phyloP scores from a whole-genome alignment of 148 eudicot species.

The Vaccinium vitisidaea region DNA sequence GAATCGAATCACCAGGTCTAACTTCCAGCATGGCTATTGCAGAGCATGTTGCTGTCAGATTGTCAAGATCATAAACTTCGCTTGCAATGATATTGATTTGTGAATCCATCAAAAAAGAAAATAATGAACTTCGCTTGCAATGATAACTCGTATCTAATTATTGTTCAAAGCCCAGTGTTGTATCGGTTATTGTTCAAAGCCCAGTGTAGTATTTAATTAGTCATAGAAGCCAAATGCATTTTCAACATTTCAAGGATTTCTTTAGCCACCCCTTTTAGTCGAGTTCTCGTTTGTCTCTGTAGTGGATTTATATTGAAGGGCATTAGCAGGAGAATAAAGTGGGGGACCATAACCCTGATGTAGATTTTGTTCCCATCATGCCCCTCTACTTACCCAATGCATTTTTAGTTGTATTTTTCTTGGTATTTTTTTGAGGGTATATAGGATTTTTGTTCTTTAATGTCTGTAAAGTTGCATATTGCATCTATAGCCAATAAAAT shows the following conservation, averaged over 20 bases:
- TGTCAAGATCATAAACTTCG: conserved; percentile 16
- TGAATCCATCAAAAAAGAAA: neutral
- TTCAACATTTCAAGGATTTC: neutral
- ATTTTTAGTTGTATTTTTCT: neutral
- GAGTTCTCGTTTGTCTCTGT: neutral
- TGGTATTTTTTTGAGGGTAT: neutral
- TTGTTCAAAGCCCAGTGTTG: neutral
- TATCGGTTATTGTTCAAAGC: neutral
- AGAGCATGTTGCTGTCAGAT: conserved; percentile 52
- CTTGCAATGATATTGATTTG: too few relatives aligned
- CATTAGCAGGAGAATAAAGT: neutral
- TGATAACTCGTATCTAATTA: too few relatives aligned
- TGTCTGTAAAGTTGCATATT: neutral
- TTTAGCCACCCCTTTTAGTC: neutral
- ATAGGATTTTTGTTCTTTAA: neutral
- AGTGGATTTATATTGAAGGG: neutral
- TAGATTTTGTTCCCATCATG: neutral
- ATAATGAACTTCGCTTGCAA: neutral
- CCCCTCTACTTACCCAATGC: neutral
- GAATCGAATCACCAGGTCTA: conserved; percentile 91
- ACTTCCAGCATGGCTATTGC: conserved; percentile 91
- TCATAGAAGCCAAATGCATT: neutral
- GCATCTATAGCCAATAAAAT: too few relatives aligned
- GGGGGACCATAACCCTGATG: neutral
- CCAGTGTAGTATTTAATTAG: neutral